Percentiles rank a stretch among this genome's conserved stretches.
These are phyloP conservation scores for Acer yangbiense DNA, from an alignment of 345 rosid genomes.

Conservation along the genomic window DNA sequence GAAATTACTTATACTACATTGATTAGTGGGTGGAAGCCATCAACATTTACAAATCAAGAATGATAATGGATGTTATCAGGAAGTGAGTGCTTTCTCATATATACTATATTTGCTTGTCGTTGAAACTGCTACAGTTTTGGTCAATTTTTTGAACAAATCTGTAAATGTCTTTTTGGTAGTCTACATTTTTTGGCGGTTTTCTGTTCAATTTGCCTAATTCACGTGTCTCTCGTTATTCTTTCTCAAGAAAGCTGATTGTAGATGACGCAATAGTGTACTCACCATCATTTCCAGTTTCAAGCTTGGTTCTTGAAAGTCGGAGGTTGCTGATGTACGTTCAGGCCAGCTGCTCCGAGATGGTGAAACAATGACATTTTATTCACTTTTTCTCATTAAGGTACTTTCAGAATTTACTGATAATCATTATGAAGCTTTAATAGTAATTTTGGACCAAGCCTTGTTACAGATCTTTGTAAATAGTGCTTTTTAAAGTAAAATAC, in stretches of 20 bases:
- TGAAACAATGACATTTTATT: neutral
- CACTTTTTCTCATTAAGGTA: constrained; percentile 15
- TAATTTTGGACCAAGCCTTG: neutral
- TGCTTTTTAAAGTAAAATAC: neutral
- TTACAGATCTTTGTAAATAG: neutral
- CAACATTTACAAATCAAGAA: constrained; percentile 32
- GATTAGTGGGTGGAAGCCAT: constrained; percentile 49
- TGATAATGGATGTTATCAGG: constrained; percentile 14
- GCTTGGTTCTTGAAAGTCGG: constrained; percentile 13
- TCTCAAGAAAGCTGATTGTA: neutral
- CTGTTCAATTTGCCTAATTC: neutral
- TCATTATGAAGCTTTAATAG: neutral
- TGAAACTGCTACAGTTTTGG: neutral
- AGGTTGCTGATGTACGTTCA: constrained; percentile 1
- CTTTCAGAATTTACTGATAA: neutral
- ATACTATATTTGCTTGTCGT: neutral
- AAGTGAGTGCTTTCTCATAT: constrained; percentile 14
- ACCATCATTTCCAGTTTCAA: constrained; percentile 8
- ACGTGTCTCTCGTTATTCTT: neutral
- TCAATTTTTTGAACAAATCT: neutral
- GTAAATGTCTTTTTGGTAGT: neutral
- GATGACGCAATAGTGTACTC: neutral
- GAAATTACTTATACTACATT: constrained; percentile 70
- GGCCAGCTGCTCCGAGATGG: constrained; percentile 1
- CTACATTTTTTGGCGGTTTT: neutral